Base-by-base conservation (phyloP, 148 eudicot species). In the Rhododendron ovatum region DNA sequence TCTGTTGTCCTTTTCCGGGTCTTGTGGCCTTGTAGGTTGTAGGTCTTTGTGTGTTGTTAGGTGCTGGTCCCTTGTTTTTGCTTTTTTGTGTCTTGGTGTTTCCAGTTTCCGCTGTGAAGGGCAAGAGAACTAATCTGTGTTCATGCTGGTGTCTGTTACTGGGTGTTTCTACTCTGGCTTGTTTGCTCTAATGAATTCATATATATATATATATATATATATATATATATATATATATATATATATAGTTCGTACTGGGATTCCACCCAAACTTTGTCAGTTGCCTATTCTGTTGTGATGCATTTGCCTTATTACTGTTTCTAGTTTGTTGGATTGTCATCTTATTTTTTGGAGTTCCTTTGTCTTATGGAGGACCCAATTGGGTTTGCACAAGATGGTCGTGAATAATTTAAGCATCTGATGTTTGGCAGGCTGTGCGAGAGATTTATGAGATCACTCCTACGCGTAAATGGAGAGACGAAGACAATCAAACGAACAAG, bases 391-490 rank as follows among this genome's bases (percentile, higher is more conserved):
- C 1, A 48, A 84, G 12, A 33, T 55, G 81, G 57, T 39, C 37
- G 57, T 12, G 4, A 53, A 76, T 61, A 28, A 39, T 57, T 51
- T 17, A 26, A 37, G 74, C 33, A 53, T 79, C 28, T 50, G 15
- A 55, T 55, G 5, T 82, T 69, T 86, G 35, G 82, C 91, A 96
- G 99, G 99, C 96, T 83, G 99, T 96, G 87, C 90, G 96, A 91
- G 99, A 96, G 89, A 93, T 96, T 63, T 96, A 96, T 82, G 99
- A 96, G 91, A 90, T 96, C 12, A 93, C 92, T 89, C 99, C 99
- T 86, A 84, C 96, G 50, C 99, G 96, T 30, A 89, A 88, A 81
- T 96, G 99, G 99, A 91, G 89, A 86, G 84, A 85, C 17, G 92
- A 87, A 84, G 98, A 95, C 87, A 88, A 26, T 85, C 92, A 78